These are phyloP conservation scores for Xylaria sp. DNA, from an alignment of 2,329 filamentous ascomycete genomes.

Conservation along the genomic window DNA sequence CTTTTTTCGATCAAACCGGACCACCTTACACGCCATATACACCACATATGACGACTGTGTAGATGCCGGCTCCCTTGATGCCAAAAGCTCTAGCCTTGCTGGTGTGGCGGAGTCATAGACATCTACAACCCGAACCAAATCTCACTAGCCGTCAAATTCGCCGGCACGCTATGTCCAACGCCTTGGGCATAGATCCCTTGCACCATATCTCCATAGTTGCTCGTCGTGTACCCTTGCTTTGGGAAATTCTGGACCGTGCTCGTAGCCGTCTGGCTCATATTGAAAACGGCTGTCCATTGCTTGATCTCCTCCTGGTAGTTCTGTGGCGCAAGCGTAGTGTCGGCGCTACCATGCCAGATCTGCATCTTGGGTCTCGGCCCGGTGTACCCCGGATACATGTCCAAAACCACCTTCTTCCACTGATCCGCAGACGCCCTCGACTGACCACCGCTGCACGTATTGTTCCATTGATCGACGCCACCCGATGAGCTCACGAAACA, in stretches of 20 bases:
- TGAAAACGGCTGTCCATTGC: constrained; percentile 65
- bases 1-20: neutral
- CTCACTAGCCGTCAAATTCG: constrained; percentile 50
- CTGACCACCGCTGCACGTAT: constrained; percentile 60
- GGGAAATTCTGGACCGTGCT: constrained; percentile 51
- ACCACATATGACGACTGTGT: neutral
- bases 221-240: constrained; percentile 54
- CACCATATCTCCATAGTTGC: constrained; percentile 53
- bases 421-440: constrained; percentile 56
- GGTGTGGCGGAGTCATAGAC: neutral
- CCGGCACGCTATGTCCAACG: constrained; percentile 51
- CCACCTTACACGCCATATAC: constrained; percentile 6
- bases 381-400: constrained; percentile 62
- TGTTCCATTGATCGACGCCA: constrained; percentile 62
- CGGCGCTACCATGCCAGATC: constrained; percentile 66
- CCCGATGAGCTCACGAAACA: constrained; percentile 56
- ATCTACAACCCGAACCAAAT: constrained; percentile 49
- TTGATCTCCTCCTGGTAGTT: constrained; percentile 70
- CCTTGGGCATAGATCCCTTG: constrained; percentile 52
- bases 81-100: neutral
- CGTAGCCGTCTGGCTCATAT: constrained; percentile 50
- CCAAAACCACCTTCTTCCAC: constrained; percentile 60
- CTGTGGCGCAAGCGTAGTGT: constrained; percentile 61
- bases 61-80: neutral
- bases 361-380: constrained; percentile 65